Conservation (phyloP, 257 asterid genomes). For the Dorcoceras hygrometricum region DNA sequence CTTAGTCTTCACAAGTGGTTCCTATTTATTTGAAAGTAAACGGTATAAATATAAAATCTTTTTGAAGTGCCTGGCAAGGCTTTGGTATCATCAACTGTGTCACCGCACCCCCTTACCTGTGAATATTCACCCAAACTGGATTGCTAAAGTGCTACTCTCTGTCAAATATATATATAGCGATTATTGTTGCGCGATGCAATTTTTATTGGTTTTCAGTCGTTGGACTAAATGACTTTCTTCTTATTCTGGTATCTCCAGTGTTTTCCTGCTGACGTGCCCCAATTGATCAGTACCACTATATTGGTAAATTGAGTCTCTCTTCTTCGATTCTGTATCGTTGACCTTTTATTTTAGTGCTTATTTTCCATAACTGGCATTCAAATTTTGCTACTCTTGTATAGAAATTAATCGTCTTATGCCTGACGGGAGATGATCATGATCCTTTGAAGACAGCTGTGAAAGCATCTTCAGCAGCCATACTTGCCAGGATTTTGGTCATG, state of each 20-base stretch:
- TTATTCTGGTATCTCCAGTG: constrained; percentile 57
- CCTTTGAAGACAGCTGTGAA: constrained; percentile 82
- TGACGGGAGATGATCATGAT: constrained; percentile 85
- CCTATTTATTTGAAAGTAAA: neutral
- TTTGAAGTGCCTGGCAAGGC: neutral
- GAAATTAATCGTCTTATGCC: constrained; percentile 78
- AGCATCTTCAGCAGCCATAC: constrained; percentile 81
- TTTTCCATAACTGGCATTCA: constrained; percentile 13
- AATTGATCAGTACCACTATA: constrained; percentile 64
- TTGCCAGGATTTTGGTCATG: constrained; percentile 90
- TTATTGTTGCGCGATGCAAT: constrained; percentile 9
- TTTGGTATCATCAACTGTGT: constrained; percentile 1
- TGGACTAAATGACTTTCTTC: constrained; percentile 21
- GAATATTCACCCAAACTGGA: constrained; percentile 7
- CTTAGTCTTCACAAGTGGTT: neutral
- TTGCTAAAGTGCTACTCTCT: neutral
- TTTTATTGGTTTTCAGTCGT: constrained; percentile 5
- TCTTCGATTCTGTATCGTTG: constrained; percentile 4
- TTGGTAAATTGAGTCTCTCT: constrained; percentile 46
- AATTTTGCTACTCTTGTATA: constrained; percentile 31
- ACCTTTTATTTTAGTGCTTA: constrained; percentile 3
- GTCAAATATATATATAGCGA: neutral
- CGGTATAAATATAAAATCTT: neutral
- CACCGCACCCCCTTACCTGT: constrained; percentile 10
- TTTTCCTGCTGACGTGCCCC: constrained; percentile 86